Evolutionary conservation across 1,284 basidiomycete genomes (phyloP).

Genomic region (Taiwanofungus camphoratus): DNA sequence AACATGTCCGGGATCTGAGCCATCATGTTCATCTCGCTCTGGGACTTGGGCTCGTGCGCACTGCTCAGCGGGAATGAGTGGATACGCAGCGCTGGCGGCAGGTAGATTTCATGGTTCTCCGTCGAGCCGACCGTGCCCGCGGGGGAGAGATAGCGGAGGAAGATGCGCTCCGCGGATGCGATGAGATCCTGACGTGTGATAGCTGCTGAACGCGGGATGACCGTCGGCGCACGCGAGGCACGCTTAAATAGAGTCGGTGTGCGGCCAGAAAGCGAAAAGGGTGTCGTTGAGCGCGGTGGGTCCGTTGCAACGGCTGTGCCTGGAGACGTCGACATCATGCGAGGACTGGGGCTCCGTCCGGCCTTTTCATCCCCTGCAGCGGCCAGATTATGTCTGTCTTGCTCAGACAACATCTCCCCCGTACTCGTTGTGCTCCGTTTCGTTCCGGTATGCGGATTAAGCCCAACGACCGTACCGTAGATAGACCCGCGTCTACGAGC

Average conservation of each 20-base stretch:
- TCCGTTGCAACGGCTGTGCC: constrained; percentile 32
- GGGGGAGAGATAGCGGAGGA: constrained; percentile 84
- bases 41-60: constrained; percentile 62
- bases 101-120: constrained; percentile 90
- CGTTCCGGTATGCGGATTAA: constrained; percentile 45
- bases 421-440: constrained; percentile 77
- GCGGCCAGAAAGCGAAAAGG: constrained; percentile 69
- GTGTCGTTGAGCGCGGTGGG: constrained; percentile 64
- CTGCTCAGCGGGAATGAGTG: constrained; percentile 72
- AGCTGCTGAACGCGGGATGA: constrained; percentile 86
- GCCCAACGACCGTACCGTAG: constrained; percentile 85
- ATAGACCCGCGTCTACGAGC: constrained; percentile 83
- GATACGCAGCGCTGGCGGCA: constrained; percentile 81
- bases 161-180: constrained; percentile 93
- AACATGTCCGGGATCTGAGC: constrained; percentile 96
- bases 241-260: constrained; percentile 73
- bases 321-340: constrained; percentile 41
- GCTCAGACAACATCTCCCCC: constrained; percentile 57
- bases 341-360: constrained; percentile 47
- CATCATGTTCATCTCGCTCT: constrained; percentile 70
- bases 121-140: constrained; percentile 56
- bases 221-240: constrained; percentile 76
- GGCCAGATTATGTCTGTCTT: constrained; percentile 56
- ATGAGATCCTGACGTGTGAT: constrained; percentile 89
- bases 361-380: constrained; percentile 42